Evolutionary conservation across 768 basidiomycete species (phyloP).

Genomic region (Cystofilobasidium bisporidii): DNA sequence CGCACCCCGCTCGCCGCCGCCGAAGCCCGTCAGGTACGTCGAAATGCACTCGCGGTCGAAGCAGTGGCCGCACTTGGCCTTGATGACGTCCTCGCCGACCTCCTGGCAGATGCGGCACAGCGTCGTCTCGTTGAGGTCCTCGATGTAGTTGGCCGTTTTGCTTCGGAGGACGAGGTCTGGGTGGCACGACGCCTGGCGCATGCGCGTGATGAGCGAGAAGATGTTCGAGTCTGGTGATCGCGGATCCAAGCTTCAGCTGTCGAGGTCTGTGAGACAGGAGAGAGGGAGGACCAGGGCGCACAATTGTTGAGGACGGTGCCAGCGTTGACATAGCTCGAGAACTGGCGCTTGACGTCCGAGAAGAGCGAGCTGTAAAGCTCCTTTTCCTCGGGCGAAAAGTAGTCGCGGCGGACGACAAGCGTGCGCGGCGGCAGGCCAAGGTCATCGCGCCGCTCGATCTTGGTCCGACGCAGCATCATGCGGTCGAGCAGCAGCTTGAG

Average conservation of each 20-base stretch:
- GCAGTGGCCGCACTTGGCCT: slow-evolving; percentile 83
- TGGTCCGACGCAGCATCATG: slow-evolving; percentile 63
- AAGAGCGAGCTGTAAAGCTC: slow-evolving; percentile 77
- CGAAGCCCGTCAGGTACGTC: slow-evolving; percentile 57
- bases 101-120: slow-evolving; percentile 94
- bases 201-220: slow-evolving; percentile 68
- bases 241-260: no score
- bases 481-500: slow-evolving; percentile 62
- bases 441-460: slow-evolving; percentile 91
- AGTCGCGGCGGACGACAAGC: slow-evolving; percentile 76
- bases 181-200: slow-evolving; percentile 91
- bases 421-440: slow-evolving; percentile 87
- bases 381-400: slow-evolving; percentile 94
- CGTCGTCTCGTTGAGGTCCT: slow-evolving; percentile 22
- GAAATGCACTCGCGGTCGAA: slow-evolving; percentile 94
- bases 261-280: slow-evolving; percentile 37
- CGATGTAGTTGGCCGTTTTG: slow-evolving; percentile 27
- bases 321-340: slow-evolving; percentile 74
- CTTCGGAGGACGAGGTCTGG: slow-evolving; percentile 25
- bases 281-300: slow-evolving; percentile 78
- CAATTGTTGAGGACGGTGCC: slow-evolving; percentile 81
- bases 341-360: slow-evolving; percentile 84
- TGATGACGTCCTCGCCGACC: slow-evolving; percentile 91
- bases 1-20: neutral
- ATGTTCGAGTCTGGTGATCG: slow-evolving; percentile 39